Evolutionary conservation across 495 filamentous ascomycete genomes (phyloP).

Genomic region (Pyronema domesticum): DNA sequence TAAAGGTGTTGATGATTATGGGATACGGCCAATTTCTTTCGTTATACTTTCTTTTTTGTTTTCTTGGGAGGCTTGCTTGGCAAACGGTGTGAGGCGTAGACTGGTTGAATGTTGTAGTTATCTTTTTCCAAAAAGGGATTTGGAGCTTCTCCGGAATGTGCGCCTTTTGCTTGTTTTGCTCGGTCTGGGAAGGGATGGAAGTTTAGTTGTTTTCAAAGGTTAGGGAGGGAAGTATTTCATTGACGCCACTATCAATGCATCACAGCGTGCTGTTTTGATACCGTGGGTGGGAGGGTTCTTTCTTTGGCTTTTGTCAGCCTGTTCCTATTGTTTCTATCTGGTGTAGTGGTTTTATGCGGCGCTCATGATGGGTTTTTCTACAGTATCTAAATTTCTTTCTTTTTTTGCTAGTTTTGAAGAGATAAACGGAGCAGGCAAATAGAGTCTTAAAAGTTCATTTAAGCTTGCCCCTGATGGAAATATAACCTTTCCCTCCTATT

Average conservation of each 20-base stretch:
- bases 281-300: background rate
- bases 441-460: too few species aligned
- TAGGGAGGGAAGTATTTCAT: background rate
- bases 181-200: background rate
- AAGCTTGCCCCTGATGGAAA: too few species aligned
- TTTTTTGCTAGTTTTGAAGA: background rate
- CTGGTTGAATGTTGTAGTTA: constrained; percentile 2
- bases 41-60: background rate
- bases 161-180: background rate
- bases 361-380: background rate
- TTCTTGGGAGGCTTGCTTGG: constrained; percentile 1
- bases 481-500: too few species aligned
- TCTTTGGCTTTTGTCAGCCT: background rate
- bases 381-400: background rate
- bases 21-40: background rate
- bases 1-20: background rate
- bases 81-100: background rate
- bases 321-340: background rate
- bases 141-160: background rate
- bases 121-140: background rate
- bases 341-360: background rate
- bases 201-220: background rate
- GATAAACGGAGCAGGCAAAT: background rate
- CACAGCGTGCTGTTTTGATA: background rate
- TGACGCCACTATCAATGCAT: background rate